Evolutionary conservation across 164 flowering plant species (phyloP).

Genomic region (Chimonanthus praecox): DNA sequence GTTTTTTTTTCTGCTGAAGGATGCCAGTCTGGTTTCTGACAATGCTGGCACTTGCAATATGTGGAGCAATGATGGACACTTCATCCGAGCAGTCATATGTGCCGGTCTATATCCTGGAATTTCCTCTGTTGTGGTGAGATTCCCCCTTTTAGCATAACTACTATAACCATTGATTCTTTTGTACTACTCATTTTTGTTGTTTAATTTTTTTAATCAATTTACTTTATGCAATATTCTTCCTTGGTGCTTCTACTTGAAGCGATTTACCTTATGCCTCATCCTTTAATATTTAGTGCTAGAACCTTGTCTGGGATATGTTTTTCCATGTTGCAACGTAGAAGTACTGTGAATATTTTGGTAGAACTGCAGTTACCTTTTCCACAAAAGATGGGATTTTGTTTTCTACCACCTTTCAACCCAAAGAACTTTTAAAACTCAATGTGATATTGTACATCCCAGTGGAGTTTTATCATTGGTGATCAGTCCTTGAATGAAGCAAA

Average conservation of each 20-base stretch:
- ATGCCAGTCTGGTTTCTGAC: conserved; percentile 63
- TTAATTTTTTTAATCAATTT: neutral
- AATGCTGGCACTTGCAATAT: conserved; percentile 33
- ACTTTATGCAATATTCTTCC: neutral
- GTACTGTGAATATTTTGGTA: neutral
- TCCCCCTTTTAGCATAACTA: neutral
- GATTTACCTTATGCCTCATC: neutral
- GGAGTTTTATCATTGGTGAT: no score
- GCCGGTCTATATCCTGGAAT: conserved; percentile 91
- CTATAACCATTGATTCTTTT: neutral
- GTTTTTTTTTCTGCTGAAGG: conserved; percentile 66
- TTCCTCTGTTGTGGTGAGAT: conserved; percentile 82
- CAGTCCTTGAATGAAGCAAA: no score
- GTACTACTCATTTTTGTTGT: neutral
- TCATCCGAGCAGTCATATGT: conserved; percentile 79
- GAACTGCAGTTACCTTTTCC: neutral
- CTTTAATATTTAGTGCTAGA: no score
- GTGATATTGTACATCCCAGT: neutral
- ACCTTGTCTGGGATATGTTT: no score
- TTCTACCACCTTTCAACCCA: no score
- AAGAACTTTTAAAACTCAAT: neutral
- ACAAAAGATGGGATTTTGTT: no score
- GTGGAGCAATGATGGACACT: conserved; percentile 72
- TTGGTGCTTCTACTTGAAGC: neutral
- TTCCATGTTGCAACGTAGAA: neutral